phyloP scores from a whole-genome alignment of 1,139 yeast genomes.

The Lipomyces yarrowii region DNA sequence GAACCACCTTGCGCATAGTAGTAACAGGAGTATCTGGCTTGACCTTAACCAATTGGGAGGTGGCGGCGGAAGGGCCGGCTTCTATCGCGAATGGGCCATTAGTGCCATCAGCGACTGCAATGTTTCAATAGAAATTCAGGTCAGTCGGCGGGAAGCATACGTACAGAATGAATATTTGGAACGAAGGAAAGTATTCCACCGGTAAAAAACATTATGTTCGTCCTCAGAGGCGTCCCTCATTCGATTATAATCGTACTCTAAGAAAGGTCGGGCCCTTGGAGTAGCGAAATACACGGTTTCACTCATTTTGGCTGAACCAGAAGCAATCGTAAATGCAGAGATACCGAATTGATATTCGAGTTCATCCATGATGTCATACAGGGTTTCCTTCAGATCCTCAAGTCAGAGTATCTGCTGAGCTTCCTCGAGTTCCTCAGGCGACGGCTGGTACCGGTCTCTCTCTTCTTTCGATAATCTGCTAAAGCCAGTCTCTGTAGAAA shows the following conservation, averaged over 20 bases:
- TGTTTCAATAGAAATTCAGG: background rate
- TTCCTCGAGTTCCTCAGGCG: conserved; percentile 1
- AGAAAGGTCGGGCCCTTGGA: background rate
- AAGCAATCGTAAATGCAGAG: no score
- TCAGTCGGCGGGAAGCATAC: background rate
- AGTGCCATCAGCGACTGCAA: background rate
- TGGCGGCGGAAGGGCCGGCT: background rate
- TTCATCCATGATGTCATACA: background rate
- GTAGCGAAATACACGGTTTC: background rate
- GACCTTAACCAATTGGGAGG: background rate
- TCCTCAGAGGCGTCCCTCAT: background rate
- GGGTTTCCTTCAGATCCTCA: background rate
- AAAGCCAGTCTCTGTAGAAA: background rate
- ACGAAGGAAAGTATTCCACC: background rate
- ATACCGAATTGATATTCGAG: background rate
- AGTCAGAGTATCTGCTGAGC: background rate
- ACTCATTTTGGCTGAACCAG: background rate
- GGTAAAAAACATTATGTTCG: background rate
- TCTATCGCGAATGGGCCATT: background rate
- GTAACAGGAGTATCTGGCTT: background rate
- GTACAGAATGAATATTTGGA: background rate
- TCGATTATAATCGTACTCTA: background rate
- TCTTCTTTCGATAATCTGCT: background rate
- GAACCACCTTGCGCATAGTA: background rate
- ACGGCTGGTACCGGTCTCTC: background rate